Evolutionary conservation across 805 yeast species (phyloP).

Genomic region (Ogataea dorogensis): DNA sequence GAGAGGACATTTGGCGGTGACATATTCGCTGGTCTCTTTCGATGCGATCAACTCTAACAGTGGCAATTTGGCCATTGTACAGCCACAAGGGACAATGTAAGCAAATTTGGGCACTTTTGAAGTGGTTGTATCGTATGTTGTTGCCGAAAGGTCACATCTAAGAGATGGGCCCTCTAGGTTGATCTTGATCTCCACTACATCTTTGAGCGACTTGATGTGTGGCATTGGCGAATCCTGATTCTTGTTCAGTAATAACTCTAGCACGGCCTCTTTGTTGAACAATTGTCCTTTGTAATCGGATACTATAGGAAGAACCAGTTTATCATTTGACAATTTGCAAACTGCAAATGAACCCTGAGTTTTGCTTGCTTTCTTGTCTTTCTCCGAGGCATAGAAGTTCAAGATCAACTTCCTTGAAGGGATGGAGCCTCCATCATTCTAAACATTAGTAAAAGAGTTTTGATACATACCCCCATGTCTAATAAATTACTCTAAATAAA

Average conservation of each 20-base stretch:
- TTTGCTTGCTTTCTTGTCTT: conserved; percentile 15
- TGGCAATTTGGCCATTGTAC: conserved; percentile 30
- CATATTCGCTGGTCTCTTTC: background rate
- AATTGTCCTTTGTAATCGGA: conserved; percentile 68
- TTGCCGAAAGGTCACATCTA: conserved; percentile 37
- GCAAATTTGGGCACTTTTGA: conserved; percentile 33
- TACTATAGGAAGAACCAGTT: conserved; percentile 52
- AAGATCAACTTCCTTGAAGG: conserved; percentile 55
- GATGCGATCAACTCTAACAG: conserved; percentile 10
- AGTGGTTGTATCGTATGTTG: conserved; percentile 23
- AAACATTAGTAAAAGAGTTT: conserved; percentile 5
- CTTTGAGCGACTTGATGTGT: conserved; percentile 34
- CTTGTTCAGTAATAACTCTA: conserved; percentile 52
- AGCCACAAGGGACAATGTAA: conserved; percentile 47
- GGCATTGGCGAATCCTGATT: conserved; percentile 17
- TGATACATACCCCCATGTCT: conserved; percentile 20
- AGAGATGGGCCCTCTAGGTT: conserved; percentile 29
- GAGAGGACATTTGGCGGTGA: conserved; percentile 37
- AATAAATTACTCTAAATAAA: background rate
- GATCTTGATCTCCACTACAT: conserved; percentile 34
- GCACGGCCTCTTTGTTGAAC: conserved; percentile 59
- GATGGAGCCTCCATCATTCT: conserved; percentile 75
- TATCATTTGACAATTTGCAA: conserved; percentile 47
- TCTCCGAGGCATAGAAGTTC: conserved; percentile 21
- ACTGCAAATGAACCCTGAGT: conserved; percentile 39